Evolutionary conservation across 1,284 basidiomycete genomes (phyloP), one percentile per base, ranked within the genome.

Genomic region (Sparassis latifolia): DNA sequence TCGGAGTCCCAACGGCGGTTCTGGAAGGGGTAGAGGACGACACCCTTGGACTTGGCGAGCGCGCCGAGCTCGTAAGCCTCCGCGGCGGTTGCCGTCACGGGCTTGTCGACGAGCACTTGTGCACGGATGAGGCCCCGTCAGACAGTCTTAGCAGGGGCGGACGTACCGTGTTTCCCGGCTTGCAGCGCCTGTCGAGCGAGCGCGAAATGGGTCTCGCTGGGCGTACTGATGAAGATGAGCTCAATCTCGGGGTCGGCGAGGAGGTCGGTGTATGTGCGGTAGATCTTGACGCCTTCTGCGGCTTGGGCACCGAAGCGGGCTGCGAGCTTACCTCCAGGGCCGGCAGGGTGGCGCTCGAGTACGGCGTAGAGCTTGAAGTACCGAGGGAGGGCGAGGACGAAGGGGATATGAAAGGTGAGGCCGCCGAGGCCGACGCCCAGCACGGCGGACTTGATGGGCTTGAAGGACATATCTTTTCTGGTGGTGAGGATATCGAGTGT

Each of bases 1-100:
- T 95, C 92, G 2, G 84, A 82, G 66, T 91, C 88, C 81, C 84
- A 91, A 57, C 89, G 77, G 47, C 89, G 75, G 67, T 93, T 94
- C 66, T 94, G 90, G 69, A 83, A 92, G 2, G 80, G 78, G 58
- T 86, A 87, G 39, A 92, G 68, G 33, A 92, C 75, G 42, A 88
- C 71, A 32, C 76, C 73, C 60, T 87, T 87, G 10, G 73, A 67
- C 59, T 74, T 76, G 2, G 91, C 89, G 44, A 93, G 68, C 9
- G 67, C 67, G 35, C 78, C 79, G 33, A 94, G 78, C 55, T 89
- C 82, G 54, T 70, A 70, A 1, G 88, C 89, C 65, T 93, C 77
- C 20, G 69, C 68, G 3, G 72, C 72, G 0, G 82, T 86, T 1
- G 86, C 76, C 2, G 86, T 84, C 27, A 92, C 76, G 2, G 92